Evolutionary conservation across 305 asterid species (phyloP), one percentile per base, ranked within the genome.

Genomic region (Solanum hybrid): DNA sequence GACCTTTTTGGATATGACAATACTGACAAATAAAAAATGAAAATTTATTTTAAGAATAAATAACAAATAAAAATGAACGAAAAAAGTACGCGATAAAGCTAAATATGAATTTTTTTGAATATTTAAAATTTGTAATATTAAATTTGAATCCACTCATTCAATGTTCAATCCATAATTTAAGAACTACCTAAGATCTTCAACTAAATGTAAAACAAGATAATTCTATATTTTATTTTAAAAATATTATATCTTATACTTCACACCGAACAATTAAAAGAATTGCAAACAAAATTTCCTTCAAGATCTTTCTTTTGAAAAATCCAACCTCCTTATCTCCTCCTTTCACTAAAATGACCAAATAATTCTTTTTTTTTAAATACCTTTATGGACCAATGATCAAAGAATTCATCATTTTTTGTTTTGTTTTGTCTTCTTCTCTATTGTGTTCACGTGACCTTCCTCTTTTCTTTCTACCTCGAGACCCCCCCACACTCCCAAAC

Each of bases 371-470:
- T 20, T 51, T 14, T 17, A 17, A 60, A 56, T 60, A 20, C 4
- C 71, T 60, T 60, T 60, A 60, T 20, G 71, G 71, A 60, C 26
- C 71, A 60, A 60, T 79, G 77, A 85, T 40, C 75, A 85, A 85
- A 32, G 13, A 60, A 85, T 85, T 85, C 51, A 85, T 85, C 77
- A 85, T 60, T 56, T 56, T 22, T 85, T 93, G 93, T 93, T 85
- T 93, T 92, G 95, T 69, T 94, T 94, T 92, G 96, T 92, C 94
- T 92, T 90, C 91, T 73, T 78, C 91, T 60, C 93, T 81, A 90
- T 26, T 91, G 26, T 87, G 85, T 92, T 94, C 98, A 95, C 96
- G 96, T 94, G 96, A 92, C 87, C 89, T 88, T 87, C 76, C 86
- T 87, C 87, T 60, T 85, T 85, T 32, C 88, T 32, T 32, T 92